Evolutionary conservation across 495 filamentous ascomycete species (phyloP), one percentile per base, ranked within the genome.

Genomic region (Aspergillus cavernicola): DNA sequence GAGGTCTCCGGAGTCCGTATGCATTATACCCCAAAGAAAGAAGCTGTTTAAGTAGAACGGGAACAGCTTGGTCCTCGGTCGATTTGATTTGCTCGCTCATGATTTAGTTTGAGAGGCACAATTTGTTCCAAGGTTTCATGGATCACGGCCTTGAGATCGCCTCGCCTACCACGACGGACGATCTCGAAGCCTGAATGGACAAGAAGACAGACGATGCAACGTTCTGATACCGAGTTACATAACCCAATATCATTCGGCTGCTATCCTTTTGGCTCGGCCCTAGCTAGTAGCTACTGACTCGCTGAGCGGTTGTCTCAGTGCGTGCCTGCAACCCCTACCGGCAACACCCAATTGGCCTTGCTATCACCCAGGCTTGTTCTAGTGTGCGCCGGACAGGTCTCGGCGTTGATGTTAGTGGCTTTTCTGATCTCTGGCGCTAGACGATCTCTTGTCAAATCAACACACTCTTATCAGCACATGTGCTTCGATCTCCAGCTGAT

Each of bases 381-480:
- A 53, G 50, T 32, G 53, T 24, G 20, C 38, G 19, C 19, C 18
- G 38, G 38, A n/a, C n/a, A n/a, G n/a, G n/a, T n/a, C n/a, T n/a
- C n/a, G n/a, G n/a, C n/a, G n/a, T n/a, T n/a, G n/a, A n/a, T n/a
- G n/a, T n/a, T n/a, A n/a, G n/a, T n/a, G n/a, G n/a, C n/a, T n/a
- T n/a, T n/a, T n/a, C n/a, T n/a, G n/a, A n/a, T n/a, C n/a, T n/a
- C n/a, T n/a, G n/a, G n/a, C n/a, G 19, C 38, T 22, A 10, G 50
- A 37, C 24, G 32, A 58, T 44, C 44, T 44, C 19, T 23, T 18
- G 37, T 52, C 60, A 52, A 73, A 73, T 73, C 65, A 70, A 60
- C 52, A 28, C n/a, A 12, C 55, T 53, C 53, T 69, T 65, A 63
- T 63, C 64, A 55, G 49, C 13, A 57, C 69, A 72, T 71, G 68